Percentiles rank a stretch among this genome's conserved stretches.
Evolutionary conservation across 768 basidiomycete genomes (phyloP).

Genomic region (Phlebiopsis gigantea): DNA sequence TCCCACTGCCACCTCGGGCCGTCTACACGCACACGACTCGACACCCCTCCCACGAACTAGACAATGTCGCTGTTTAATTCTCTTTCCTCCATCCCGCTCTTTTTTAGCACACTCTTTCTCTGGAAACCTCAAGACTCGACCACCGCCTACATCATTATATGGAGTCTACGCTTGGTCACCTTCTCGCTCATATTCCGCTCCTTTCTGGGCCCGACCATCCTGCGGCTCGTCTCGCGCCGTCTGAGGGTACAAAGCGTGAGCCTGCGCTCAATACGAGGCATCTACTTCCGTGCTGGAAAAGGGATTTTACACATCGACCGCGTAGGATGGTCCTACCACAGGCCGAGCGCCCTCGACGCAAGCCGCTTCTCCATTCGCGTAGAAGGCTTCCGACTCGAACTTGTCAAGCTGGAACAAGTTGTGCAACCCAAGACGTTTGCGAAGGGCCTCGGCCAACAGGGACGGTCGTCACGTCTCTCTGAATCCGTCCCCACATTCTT

Average conservation of each 20-base stretch:
- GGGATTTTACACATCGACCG: constrained; percentile 62
- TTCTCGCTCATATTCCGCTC: constrained; percentile 59
- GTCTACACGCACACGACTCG: not conserved
- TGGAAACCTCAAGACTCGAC: constrained; percentile 13
- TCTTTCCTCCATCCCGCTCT: constrained; percentile 11
- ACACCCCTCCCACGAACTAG: not conserved
- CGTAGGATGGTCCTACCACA: constrained; percentile 53
- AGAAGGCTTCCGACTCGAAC: constrained; percentile 56
- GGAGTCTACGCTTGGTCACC: constrained; percentile 45
- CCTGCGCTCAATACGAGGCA: constrained; percentile 69
- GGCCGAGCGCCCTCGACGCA: constrained; percentile 41
- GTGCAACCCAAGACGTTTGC: not conserved
- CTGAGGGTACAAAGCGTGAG: constrained; percentile 71
- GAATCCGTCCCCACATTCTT: constrained; percentile 24
- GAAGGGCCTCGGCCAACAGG: not conserved
- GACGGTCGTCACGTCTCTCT: not conserved
- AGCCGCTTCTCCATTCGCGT: constrained; percentile 59
- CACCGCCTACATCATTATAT: constrained; percentile 39
- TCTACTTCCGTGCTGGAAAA: constrained; percentile 56
- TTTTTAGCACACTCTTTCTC: constrained; percentile 19
- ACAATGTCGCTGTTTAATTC: not conserved
- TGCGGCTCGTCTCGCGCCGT: constrained; percentile 50
- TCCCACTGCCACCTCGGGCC: not conserved
- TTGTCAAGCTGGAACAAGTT: constrained; percentile 24
- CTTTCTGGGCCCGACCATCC: constrained; percentile 60